Evolutionary conservation across 768 basidiomycete species (phyloP), one percentile per base, ranked within the genome.

Genomic region (Termitomyces sp.): DNA sequence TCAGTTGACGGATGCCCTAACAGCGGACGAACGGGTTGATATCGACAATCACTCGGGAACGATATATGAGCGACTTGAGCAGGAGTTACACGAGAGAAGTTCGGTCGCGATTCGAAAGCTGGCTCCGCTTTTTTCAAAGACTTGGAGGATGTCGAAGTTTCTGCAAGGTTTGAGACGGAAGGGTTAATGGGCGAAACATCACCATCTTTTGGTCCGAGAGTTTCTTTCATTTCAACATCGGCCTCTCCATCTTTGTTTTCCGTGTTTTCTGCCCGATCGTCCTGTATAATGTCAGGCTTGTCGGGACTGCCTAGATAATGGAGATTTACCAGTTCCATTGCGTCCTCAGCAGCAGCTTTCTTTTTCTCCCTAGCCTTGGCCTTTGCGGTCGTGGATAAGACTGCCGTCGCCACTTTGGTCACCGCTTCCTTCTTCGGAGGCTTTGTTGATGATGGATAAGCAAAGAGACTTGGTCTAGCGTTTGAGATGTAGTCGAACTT

Each of bases 351-450:
- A 41, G 83, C 89, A 43, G 89, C 91, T 71, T 97, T 93, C 64
- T 84, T 89, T 79, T 90, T 95, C 66, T 94, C 93, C 60, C 97
- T 81, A 1, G 94, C 94, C 68, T 92, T 93, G n/a, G 90, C 93
- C 69, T 93, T 96, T 0, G 94, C 96, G 1, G 97, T 99, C 0
- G 97, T 98, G 8, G 93, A 97, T 40, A 99, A 79, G 11, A 99
- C 95, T 35, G 95, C 97, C 14, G 94, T 87, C 28, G 90, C 93
- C 51, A 96, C 88, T 71, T 96, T 97, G 41, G 90, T 82, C 21
- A 90, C 87, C 0, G 90, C 79, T 74, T 98, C 95, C 72, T 94
- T 96, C 74, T 93, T 90, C 5, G 90, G 90, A 11, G 94, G 89
- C 66, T 93, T 91, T 44, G 84, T 88, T 2, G 83, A 78, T 17